A percentile compares a stretch with the other conserved stretches of the same genome.
Conservation (phyloP, 1,284 basidiomycete genomes). For the Bjerkandera adusta region DNA sequence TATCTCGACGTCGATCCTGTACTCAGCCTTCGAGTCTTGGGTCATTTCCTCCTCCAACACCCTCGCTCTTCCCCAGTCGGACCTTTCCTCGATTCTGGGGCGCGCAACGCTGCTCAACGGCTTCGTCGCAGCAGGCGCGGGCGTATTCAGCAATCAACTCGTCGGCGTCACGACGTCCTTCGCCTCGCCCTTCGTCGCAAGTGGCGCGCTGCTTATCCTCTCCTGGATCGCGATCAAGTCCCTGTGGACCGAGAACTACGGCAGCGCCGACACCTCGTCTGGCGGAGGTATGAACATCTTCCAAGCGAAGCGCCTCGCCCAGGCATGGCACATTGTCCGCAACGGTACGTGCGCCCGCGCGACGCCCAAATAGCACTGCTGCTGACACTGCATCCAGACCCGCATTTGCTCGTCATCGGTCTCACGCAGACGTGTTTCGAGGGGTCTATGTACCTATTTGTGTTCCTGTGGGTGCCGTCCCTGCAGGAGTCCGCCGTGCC, state of each 20-base stretch:
- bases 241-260: conserved; percentile 70
- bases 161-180: conserved; percentile 48
- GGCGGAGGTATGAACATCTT: conserved; percentile 38
- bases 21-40: conserved; percentile 76
- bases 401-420: conserved; percentile 62
- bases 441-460: conserved; percentile 80
- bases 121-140: conserved; percentile 64
- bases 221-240: conserved; percentile 55
- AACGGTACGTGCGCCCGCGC: conserved; percentile 38
- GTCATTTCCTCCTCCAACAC: conserved; percentile 58
- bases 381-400: conserved; percentile 39
- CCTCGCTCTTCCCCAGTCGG: conserved; percentile 47
- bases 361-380: conserved; percentile 5
- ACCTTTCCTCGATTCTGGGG: conserved; percentile 69
- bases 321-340: conserved; percentile 59
- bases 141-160: conserved; percentile 61
- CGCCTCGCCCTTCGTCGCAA: conserved; percentile 63
- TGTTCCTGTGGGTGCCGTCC: conserved; percentile 77
- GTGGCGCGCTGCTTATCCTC: conserved; percentile 51
- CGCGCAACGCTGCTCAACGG: conserved; percentile 71
- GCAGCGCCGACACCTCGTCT: conserved; percentile 38
- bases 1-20: conserved; percentile 70
- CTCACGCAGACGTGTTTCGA: conserved; percentile 77
- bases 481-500: conserved; percentile 56
- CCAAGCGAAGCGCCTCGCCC: conserved; percentile 49